phyloP scores from a whole-genome alignment of 2,329 filamentous ascomycete genomes.

The Trichoderma pleuroti region DNA sequence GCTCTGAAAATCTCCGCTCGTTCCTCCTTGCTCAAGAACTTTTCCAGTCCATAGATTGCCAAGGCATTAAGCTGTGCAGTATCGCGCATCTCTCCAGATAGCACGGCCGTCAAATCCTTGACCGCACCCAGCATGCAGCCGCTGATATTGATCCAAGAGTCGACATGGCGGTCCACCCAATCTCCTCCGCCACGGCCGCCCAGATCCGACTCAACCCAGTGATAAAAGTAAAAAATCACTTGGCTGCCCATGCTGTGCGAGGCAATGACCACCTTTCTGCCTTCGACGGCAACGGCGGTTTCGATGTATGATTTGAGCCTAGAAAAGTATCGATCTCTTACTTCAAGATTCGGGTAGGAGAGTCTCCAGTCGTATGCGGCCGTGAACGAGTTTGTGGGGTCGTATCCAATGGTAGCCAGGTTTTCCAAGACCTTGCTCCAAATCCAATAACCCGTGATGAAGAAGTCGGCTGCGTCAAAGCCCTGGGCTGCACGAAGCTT shows the following conservation, averaged over 20 bases:
- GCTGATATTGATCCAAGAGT: constrained; percentile 97
- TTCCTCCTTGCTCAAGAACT: constrained; percentile 87
- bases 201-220: constrained; percentile 73
- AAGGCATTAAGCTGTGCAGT: constrained; percentile 95
- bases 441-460: constrained; percentile 91
- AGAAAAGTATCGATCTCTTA: constrained; percentile 90
- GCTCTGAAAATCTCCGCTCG: constrained; percentile 90
- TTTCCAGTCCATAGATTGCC: constrained; percentile 94
- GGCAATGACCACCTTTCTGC: constrained; percentile 77
- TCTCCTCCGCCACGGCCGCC: constrained; percentile 77
- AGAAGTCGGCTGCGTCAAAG: constrained; percentile 97
- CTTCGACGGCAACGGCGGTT: constrained; percentile 67
- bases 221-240: constrained; percentile 80
- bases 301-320: constrained; percentile 88
- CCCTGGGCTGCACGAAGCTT: constrained; percentile 92
- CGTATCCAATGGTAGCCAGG: constrained; percentile 90
- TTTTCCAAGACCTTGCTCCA: constrained; percentile 99
- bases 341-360: constrained; percentile 84
- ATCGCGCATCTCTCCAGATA: constrained; percentile 98
- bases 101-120: constrained; percentile 83
- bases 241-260: constrained; percentile 99
- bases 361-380: constrained; percentile 87
- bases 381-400: constrained; percentile 71
- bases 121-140: constrained; percentile 95
- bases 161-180: constrained; percentile 89